Evolutionary conservation across 257 asterid genomes (phyloP).

Genomic region (Solanum etuberosum): DNA sequence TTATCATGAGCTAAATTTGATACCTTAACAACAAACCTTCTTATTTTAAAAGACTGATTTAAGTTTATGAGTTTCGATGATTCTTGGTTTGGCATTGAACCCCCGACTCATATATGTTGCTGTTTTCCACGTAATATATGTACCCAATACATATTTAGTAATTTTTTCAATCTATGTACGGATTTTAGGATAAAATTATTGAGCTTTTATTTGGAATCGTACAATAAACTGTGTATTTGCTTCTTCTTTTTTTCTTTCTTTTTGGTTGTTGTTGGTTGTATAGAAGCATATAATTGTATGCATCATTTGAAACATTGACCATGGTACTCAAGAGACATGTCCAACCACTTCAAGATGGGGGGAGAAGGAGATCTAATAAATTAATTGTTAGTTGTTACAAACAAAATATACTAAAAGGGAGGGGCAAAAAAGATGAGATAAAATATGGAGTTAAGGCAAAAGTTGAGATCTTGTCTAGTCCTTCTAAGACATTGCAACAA

Average conservation of each 20-base stretch:
- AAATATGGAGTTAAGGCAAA: not conserved
- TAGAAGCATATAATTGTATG: not conserved
- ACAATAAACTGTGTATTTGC: not conserved
- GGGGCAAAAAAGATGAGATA: not conserved
- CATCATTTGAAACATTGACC: not conserved
- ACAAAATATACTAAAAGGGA: conserved; percentile 2
- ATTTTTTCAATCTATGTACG: not conserved
- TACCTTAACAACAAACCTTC: not conserved
- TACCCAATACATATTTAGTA: not conserved
- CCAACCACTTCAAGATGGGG: not conserved
- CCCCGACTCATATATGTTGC: not conserved
- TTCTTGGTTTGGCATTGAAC: not conserved
- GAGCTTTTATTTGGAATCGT: not conserved
- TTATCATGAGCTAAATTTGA: not conserved
- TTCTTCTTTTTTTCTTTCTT: not conserved
- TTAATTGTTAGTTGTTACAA: not conserved
- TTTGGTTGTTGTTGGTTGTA: not conserved
- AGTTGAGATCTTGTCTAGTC: conserved; percentile 8
- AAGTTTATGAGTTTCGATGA: not conserved
- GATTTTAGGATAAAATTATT: not conserved
- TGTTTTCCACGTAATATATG: not conserved
- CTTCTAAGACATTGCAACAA: not conserved
- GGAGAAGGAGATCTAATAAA: not conserved
- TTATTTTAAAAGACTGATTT: not conserved
- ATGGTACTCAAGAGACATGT: not conserved